These are phyloP conservation scores for Apophysomyces variabilis DNA, from an alignment of 371 early-diverging fungal genomes.

Conservation along the genomic window DNA sequence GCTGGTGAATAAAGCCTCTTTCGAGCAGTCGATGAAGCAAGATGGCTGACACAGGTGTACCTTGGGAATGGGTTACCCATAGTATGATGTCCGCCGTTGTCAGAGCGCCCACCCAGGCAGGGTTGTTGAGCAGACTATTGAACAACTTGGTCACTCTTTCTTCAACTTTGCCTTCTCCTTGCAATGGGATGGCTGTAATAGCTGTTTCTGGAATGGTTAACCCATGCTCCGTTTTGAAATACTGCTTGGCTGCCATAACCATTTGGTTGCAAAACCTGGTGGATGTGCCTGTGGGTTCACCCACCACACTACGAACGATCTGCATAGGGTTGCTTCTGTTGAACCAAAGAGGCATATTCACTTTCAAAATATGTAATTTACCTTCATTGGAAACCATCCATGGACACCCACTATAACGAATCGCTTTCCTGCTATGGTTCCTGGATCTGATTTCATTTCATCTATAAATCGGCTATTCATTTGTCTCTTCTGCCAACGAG, in stretches of 20 bases:
- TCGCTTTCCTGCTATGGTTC: slow-evolving; percentile 13
- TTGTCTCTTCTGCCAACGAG: neutral
- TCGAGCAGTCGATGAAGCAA: slow-evolving; percentile 73
- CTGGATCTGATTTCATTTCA: slow-evolving; percentile 17
- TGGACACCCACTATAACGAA: slow-evolving; percentile 80
- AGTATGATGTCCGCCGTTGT: slow-evolving; percentile 79
- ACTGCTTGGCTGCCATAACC: slow-evolving; percentile 64
- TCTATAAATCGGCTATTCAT: slow-evolving; percentile 13
- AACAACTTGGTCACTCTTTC: slow-evolving; percentile 81
- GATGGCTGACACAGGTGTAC: slow-evolving; percentile 86
- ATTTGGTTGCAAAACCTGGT: slow-evolving; percentile 86
- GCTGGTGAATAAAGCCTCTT: slow-evolving; percentile 62
- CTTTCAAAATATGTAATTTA: slow-evolving; percentile 9
- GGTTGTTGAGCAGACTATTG: slow-evolving; percentile 57
- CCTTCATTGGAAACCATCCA: slow-evolving; percentile 85
- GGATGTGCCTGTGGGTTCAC: slow-evolving; percentile 94
- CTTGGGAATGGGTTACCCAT: slow-evolving; percentile 91
- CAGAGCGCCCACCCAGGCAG: slow-evolving; percentile 47
- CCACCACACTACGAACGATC: slow-evolving; percentile 74
- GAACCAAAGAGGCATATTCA: too few relatives aligned
- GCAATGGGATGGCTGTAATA: slow-evolving; percentile 81
- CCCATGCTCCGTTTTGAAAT: slow-evolving; percentile 58
- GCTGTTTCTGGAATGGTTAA: slow-evolving; percentile 55
- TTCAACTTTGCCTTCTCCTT: slow-evolving; percentile 88
- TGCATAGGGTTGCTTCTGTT: slow-evolving; percentile 21